phyloP scores from a whole-genome alignment of 371 early-diverging fungal genomes.

The Sporodiniella umbellata region DNA sequence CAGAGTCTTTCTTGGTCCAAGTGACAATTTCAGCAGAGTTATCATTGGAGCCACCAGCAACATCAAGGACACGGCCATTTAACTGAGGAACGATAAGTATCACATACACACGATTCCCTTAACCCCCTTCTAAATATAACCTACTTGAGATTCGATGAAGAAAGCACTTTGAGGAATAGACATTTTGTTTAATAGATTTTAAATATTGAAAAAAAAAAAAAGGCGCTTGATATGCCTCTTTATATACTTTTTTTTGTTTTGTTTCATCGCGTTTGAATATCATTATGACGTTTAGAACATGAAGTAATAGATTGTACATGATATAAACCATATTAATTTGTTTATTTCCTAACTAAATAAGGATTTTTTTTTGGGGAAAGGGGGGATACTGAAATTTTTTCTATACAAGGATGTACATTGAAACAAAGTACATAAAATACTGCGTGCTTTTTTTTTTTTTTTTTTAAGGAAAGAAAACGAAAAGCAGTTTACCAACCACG shows the following conservation, averaged over 20 bases:
- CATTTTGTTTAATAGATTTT: slow-evolving; percentile 6
- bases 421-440: not conserved
- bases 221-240: not conserved
- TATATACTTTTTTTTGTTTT: not conserved
- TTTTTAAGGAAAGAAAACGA: no score
- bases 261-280: not conserved
- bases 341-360: not conserved
- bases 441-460: not conserved
- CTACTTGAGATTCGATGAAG: slow-evolving; percentile 20
- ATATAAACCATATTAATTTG: not conserved
- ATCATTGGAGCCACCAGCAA: slow-evolving; percentile 22
- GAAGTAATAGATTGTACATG: not conserved
- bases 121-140: not conserved
- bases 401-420: not conserved
- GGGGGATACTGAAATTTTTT: slow-evolving; percentile 2
- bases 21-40: slow-evolving; percentile 20
- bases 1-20: slow-evolving; percentile 16
- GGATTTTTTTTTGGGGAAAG: not conserved
- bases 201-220: not conserved
- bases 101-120: not conserved
- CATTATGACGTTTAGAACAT: not conserved
- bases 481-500: slow-evolving; percentile 67
- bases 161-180: slow-evolving; percentile 16
- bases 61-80: slow-evolving; percentile 27
- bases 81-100: slow-evolving; percentile 5